Percentiles rank a stretch among this genome's conserved stretches.
phyloP scores from a whole-genome alignment of 2,329 filamentous ascomycete genomes.

The Trichophaea hybrida region DNA sequence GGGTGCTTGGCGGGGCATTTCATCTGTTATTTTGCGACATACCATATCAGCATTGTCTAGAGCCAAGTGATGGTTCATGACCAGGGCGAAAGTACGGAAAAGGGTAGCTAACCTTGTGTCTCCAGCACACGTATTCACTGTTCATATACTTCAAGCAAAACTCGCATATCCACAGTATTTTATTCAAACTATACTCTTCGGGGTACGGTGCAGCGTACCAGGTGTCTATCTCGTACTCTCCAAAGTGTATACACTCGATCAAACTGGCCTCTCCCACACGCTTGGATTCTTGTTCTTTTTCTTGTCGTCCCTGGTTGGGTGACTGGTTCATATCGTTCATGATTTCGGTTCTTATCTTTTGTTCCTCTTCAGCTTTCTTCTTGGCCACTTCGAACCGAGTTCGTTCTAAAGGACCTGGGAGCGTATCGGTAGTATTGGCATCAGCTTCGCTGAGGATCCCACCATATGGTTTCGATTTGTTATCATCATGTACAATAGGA shows the following conservation, averaged over 20 bases:
- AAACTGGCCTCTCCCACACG: conserved; percentile 45
- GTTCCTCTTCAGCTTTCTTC: conserved; percentile 80
- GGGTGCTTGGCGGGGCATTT: conserved; percentile 96
- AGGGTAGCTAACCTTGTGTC: conserved; percentile 57
- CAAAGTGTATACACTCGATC: conserved; percentile 98
- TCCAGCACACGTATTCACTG: conserved; percentile 94
- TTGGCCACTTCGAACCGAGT: conserved; percentile 80
- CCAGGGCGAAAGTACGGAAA: neutral
- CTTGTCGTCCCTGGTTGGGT: conserved; percentile 11
- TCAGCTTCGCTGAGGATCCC: conserved; percentile 81
- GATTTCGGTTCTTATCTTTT: conserved; percentile 49
- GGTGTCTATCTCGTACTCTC: conserved; percentile 93
- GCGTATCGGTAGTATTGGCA: conserved; percentile 78
- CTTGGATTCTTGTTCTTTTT: conserved; percentile 12
- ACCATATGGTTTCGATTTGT: conserved; percentile 86
- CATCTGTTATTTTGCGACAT: conserved; percentile 17
- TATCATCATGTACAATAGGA: conserved; percentile 45
- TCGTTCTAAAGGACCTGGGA: conserved; percentile 66
- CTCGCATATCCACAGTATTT: conserved; percentile 96
- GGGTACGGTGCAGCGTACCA: conserved; percentile 98
- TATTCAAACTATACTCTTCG: conserved; percentile 93
- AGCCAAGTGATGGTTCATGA: neutral
- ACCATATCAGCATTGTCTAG: neutral
- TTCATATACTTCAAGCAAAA: conserved; percentile 99
- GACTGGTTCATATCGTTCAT: conserved; percentile 12